phyloP scores from a whole-genome alignment of 1,284 basidiomycete genomes.

The Austroboletus novae-zelandiae region DNA sequence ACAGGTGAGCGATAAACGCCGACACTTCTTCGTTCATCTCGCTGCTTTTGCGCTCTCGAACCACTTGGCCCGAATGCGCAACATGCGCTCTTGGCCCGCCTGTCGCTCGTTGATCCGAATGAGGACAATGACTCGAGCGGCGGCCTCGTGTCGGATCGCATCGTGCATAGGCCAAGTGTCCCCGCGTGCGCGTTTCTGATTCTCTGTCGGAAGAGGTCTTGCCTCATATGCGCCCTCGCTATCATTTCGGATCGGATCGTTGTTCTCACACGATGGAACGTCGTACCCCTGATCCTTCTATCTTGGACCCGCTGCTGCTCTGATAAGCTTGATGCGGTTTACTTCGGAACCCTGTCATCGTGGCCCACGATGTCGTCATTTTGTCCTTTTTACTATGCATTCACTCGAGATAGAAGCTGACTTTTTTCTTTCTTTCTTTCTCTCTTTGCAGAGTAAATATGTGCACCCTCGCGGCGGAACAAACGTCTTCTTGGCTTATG shows the following conservation, averaged over 20 bases:
- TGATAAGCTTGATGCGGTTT: conserved; percentile 10
- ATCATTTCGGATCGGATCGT: conserved; percentile 7
- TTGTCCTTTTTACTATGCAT: neutral
- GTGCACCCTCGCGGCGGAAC: conserved; percentile 84
- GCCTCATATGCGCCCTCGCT: conserved; percentile 7
- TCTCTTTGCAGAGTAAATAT: conserved; percentile 66
- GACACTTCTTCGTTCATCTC: neutral
- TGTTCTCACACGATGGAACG: conserved; percentile 10
- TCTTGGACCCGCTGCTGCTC: conserved; percentile 9
- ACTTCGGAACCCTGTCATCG: conserved; percentile 13
- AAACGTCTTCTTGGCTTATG: conserved; percentile 84
- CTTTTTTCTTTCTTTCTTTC: neutral
- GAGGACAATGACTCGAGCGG: conserved; percentile 11
- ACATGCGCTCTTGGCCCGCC: neutral
- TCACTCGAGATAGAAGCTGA: conserved; percentile 18
- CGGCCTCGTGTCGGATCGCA: conserved; percentile 17
- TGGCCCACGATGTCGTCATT: conserved; percentile 5
- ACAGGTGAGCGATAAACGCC: conserved; percentile 56
- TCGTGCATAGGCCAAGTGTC: neutral
- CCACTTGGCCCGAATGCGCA: conserved; percentile 10
- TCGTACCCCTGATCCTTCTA: conserved; percentile 15
- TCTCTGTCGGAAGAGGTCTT: conserved; percentile 6
- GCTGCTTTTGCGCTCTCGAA: neutral
- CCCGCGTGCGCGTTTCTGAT: conserved; percentile 1
- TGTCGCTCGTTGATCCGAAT: conserved; percentile 7